Conservation (phyloP, 2,329 filamentous ascomycete species). For the Tolypocladium amazonense region DNA sequence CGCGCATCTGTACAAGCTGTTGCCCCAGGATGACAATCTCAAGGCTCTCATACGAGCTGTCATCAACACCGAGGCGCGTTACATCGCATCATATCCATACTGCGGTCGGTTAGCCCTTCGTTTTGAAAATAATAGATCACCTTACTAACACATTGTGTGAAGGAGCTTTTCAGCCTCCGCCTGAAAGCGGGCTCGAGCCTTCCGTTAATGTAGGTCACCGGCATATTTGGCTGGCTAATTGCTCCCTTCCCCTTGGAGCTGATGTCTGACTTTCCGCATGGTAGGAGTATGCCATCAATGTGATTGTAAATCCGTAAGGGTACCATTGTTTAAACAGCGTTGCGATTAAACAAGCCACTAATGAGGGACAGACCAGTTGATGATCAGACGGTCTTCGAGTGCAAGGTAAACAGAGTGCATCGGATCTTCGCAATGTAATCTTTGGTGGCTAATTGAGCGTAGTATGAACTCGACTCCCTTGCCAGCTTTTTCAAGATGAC, state of each 20-base stretch:
- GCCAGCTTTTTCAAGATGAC: constrained; percentile 76
- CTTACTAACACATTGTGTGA: background rate
- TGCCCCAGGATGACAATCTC: constrained; percentile 46
- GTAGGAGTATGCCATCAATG: constrained; percentile 11
- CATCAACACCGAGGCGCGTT: constrained; percentile 62
- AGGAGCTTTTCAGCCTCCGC: constrained; percentile 81
- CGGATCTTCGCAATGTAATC: background rate
- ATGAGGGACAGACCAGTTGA: constrained; percentile 9
- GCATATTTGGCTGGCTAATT: background rate
- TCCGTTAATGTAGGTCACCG: constrained; percentile 10
- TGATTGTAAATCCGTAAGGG: constrained; percentile 14
- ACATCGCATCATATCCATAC: constrained; percentile 61
- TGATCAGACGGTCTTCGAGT: constrained; percentile 15
- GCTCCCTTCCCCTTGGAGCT: background rate
- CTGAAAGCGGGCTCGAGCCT: constrained; percentile 46
- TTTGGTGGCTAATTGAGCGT: constrained; percentile 29
- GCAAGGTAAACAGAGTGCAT: constrained; percentile 10
- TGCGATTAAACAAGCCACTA: background rate
- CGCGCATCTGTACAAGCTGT: constrained; percentile 54
- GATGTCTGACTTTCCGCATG: background rate
- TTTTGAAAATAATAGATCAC: too few species aligned
- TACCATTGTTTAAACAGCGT: background rate
- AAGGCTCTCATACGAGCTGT: constrained; percentile 59
- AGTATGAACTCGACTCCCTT: constrained; percentile 84
- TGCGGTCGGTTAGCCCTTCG: constrained; percentile 33